Evolutionary conservation across 306 rosid genomes (phyloP).

Genomic region (Corylus heterophylla): DNA sequence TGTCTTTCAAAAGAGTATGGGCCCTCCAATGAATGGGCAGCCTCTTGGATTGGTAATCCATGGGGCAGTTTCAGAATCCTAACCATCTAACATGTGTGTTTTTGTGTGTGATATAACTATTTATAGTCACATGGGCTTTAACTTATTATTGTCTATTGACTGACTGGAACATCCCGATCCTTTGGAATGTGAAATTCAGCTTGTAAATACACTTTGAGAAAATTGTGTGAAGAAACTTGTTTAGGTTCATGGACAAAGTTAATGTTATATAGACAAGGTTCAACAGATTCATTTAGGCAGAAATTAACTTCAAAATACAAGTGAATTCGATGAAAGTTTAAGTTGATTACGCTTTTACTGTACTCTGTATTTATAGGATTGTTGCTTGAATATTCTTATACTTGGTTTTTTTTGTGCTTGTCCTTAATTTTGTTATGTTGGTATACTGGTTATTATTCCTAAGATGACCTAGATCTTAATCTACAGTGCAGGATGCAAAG

Average conservation of each 20-base stretch:
- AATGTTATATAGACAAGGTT: not conserved
- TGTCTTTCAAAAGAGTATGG: not conserved
- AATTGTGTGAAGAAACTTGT: not conserved
- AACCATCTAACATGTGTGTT: not conserved
- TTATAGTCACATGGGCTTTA: not conserved
- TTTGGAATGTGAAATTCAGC: not conserved
- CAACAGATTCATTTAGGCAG: not conserved
- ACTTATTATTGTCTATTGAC: not conserved
- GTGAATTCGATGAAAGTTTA: not conserved
- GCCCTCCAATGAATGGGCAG: not conserved
- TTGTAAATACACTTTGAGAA: not conserved
- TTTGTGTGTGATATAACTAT: not conserved
- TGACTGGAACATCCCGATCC: not conserved
- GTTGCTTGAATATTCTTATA: constrained; percentile 2
- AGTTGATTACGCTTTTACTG: not conserved
- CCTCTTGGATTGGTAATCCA: not conserved
- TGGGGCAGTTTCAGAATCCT: not conserved
- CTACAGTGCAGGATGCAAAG: constrained; percentile 7
- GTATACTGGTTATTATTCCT: not conserved
- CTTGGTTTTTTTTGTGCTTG: not conserved
- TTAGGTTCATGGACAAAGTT: not conserved
- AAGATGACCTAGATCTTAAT: not conserved
- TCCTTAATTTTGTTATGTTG: not conserved
- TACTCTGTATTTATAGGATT: not conserved
- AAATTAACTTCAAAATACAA: not conserved